These are phyloP conservation scores for Zoysia matrella DNA, from an alignment of 202 grass and related monocot species.

Conservation along the genomic window DNA sequence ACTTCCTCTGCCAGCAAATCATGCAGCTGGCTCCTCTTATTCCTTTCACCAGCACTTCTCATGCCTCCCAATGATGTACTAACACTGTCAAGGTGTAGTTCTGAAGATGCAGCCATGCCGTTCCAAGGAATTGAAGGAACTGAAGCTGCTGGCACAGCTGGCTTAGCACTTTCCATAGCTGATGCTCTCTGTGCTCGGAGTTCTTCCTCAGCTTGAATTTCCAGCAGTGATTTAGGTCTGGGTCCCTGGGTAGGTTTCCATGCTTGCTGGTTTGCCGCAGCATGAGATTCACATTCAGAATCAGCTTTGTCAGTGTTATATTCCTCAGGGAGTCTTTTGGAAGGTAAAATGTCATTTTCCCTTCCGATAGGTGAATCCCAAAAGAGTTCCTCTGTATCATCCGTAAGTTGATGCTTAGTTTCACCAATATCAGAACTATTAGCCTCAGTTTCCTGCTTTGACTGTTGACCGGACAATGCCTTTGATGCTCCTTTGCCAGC, in stretches of 20 bases:
- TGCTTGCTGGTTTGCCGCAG: constrained; percentile 46
- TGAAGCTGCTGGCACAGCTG: constrained; percentile 29
- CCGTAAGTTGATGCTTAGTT: constrained; percentile 51
- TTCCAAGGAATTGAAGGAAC: constrained; percentile 57
- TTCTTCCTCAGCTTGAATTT: constrained; percentile 98
- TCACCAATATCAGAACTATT: constrained; percentile 54
- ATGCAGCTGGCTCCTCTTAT: constrained; percentile 74
- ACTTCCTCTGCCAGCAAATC: constrained; percentile 94
- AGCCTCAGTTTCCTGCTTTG: constrained; percentile 54
- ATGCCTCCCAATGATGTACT: constrained; percentile 35
- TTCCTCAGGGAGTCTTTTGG: constrained; percentile 50
- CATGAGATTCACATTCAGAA: constrained; percentile 50
- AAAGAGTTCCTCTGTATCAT: constrained; percentile 56
- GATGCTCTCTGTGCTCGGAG: constrained; percentile 62
- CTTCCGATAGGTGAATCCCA: constrained; percentile 43
- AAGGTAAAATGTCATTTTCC: constrained; percentile 37
- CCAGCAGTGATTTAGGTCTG: constrained; percentile 85
- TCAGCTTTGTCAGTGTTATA: constrained; percentile 55
- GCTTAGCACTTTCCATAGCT: constrained; percentile 42
- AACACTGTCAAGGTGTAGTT: constrained; percentile 55
- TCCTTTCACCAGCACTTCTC: constrained; percentile 62
- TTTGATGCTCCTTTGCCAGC: constrained; percentile 65
- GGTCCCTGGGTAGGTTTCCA: constrained; percentile 84
- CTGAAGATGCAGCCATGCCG: constrained; percentile 53
- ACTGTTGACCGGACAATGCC: constrained; percentile 47